Percentiles rank a stretch among this genome's conserved stretches.
phyloP scores from a whole-genome alignment of 2,329 filamentous ascomycete genomes.

The Pezicula radicicola region DNA sequence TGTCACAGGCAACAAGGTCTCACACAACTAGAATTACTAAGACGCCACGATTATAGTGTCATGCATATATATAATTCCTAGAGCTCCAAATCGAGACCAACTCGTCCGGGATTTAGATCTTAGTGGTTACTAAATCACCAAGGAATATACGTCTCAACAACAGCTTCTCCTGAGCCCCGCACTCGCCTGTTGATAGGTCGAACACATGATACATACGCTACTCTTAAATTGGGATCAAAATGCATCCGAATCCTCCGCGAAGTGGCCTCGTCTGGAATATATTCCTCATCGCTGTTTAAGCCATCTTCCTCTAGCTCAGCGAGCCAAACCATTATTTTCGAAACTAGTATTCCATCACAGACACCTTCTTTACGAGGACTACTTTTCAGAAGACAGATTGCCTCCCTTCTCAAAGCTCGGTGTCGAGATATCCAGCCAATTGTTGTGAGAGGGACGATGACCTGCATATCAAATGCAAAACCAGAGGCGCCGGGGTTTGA shows the following conservation, averaged over 20 bases:
- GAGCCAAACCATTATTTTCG: constrained; percentile 18
- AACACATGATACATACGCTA: constrained; percentile 14
- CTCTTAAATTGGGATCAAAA: constrained; percentile 12
- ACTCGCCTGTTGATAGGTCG: constrained; percentile 11
- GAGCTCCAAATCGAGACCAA: too few species aligned
- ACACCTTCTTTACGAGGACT: constrained; percentile 15
- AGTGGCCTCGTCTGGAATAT: constrained; percentile 14
- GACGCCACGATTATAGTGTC: too few species aligned
- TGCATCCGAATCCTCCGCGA: constrained; percentile 15
- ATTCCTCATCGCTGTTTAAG: constrained; percentile 9
- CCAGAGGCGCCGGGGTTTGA: not conserved
- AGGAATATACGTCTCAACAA: constrained; percentile 13
- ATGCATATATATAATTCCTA: too few species aligned
- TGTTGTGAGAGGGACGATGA: constrained; percentile 18
- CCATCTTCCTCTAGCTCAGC: constrained; percentile 15
- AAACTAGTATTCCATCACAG: constrained; percentile 18
- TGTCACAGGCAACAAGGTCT: too few species aligned
- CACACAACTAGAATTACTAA: too few species aligned
- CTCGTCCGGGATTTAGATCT: too few species aligned
- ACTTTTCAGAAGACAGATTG: constrained; percentile 12
- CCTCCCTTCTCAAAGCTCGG: constrained; percentile 12
- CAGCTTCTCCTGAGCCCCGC: constrained; percentile 6
- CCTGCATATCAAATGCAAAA: constrained; percentile 18
- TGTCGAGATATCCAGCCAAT: constrained; percentile 20
- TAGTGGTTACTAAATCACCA: constrained; percentile 7